phyloP scores from a whole-genome alignment of 306 rosid species.

The Sicyos edulis region DNA sequence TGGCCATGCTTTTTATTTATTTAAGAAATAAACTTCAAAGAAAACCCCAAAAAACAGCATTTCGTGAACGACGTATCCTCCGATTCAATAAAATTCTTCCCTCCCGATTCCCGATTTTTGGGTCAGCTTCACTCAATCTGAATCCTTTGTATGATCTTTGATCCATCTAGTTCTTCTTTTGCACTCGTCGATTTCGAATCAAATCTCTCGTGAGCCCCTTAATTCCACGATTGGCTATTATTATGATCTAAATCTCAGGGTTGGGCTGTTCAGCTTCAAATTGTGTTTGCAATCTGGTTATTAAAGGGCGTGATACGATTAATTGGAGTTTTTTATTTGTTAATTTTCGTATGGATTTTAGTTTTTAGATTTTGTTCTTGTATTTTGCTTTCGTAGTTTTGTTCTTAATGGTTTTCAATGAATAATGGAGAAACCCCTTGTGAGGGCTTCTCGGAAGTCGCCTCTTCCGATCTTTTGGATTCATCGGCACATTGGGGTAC shows the following conservation, averaged over 20 bases:
- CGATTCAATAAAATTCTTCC: neutral
- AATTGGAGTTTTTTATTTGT: neutral
- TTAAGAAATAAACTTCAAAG: too few species aligned
- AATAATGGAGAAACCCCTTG: constrained; percentile 40
- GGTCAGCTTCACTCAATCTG: neutral
- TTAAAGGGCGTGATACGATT: neutral
- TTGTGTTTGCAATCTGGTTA: neutral
- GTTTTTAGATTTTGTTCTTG: neutral
- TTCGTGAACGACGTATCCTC: constrained; percentile 6
- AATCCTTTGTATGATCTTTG: neutral
- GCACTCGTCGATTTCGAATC: neutral
- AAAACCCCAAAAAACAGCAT: neutral
- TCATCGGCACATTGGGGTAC: constrained; percentile 29
- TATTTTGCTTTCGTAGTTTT: neutral
- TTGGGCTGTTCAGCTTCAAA: neutral
- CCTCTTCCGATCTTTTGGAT: constrained; percentile 41
- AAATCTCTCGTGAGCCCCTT: neutral
- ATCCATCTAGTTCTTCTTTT: neutral
- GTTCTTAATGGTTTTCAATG: constrained; percentile 27
- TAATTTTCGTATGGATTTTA: neutral
- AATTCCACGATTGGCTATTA: neutral
- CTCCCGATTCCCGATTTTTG: neutral
- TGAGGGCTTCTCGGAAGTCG: constrained; percentile 22
- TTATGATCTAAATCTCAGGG: neutral
- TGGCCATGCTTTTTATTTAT: neutral